phyloP scores from a whole-genome alignment of 2,329 filamentous ascomycete genomes.

The Arachnopeziza araneosa region DNA sequence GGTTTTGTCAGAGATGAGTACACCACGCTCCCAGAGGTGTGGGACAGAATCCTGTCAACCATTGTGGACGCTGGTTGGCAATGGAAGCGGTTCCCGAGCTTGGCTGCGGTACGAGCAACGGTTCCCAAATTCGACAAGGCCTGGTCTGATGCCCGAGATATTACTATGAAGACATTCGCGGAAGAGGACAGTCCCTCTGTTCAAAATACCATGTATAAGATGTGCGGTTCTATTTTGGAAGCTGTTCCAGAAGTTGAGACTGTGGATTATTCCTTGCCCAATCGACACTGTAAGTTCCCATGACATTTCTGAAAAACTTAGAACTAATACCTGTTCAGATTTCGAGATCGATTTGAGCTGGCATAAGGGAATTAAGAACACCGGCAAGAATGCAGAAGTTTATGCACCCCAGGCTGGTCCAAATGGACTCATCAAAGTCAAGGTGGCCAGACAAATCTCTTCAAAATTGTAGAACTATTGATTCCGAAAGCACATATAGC shows the following conservation, averaged over 20 bases:
- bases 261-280: conserved; percentile 81
- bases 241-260: conserved; percentile 64
- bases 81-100: conserved; percentile 66
- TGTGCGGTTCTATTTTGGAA: conserved; percentile 81
- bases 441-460: conserved; percentile 54
- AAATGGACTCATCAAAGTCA: conserved; percentile 94
- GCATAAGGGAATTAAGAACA: conserved; percentile 95
- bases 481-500: not conserved
- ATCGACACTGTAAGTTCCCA: conserved; percentile 84
- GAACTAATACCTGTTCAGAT: not conserved
- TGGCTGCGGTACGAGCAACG: conserved; percentile 62
- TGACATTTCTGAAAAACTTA: not conserved
- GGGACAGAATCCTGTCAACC: conserved; percentile 93
- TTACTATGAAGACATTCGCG: conserved; percentile 89
- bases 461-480: not conserved
- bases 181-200: conserved; percentile 88
- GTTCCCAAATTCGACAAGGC: conserved; percentile 69
- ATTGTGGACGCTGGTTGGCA: conserved; percentile 84
- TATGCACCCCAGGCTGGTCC: conserved; percentile 86
- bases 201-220: conserved; percentile 98
- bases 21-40: conserved; percentile 83
- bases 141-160: conserved; percentile 69
- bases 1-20: conserved; percentile 90
- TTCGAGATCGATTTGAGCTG: conserved; percentile 72
- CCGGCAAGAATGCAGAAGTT: conserved; percentile 89